Evolutionary conservation across 75 land plant genomes (phyloP), one percentile per base, ranked within the genome.

Genomic region (Pinus taeda): DNA sequence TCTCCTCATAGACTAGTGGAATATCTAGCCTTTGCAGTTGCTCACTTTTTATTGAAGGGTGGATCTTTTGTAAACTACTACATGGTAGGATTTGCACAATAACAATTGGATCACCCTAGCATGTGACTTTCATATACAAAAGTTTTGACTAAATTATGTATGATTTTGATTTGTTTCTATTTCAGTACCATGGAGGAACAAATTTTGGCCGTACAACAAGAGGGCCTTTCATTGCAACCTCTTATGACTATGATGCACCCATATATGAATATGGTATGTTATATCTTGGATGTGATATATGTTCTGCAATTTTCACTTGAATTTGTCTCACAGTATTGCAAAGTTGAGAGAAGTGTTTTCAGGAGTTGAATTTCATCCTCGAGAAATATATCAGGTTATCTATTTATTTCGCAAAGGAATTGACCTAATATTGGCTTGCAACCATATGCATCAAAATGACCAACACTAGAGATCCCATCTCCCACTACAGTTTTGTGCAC

Each of bases 1-100:
- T 24, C 63, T 59, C 87, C 81, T 22, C 62, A 83, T 13, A 77
- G 93, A 60, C 95, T 93, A 36, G 84, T 65, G 0, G 89, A 93
- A 75, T 93, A 93, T 69, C 37, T 90, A 62, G 95, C 95, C 53
- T 93, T 82, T 83, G 77, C 93, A 57, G 91, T 90, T 30, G 86
- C 89, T 60, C 92, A 82, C 4, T 93, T 93, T 64, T 77, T 90
- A 39, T 86, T 90, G 63, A 86, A 81, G 7, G 84, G 84, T 33
- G 93, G 95, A 9, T 75, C 92, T 20, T 88, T 88, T 45, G 67
- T 84, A 2, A 93, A 90, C 75, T 93, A 93, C 67, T 93, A 93
- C 78, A 90, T 93, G 95, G 94, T 92, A 56, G 57, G 49, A 39
- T 39, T 67, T 7, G 15, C 22, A 14, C 39, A 17, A 7, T 17